These are phyloP conservation scores for Fusarium xylarioides DNA, from an alignment of 2,329 filamentous ascomycete genomes.

Conservation along the genomic window DNA sequence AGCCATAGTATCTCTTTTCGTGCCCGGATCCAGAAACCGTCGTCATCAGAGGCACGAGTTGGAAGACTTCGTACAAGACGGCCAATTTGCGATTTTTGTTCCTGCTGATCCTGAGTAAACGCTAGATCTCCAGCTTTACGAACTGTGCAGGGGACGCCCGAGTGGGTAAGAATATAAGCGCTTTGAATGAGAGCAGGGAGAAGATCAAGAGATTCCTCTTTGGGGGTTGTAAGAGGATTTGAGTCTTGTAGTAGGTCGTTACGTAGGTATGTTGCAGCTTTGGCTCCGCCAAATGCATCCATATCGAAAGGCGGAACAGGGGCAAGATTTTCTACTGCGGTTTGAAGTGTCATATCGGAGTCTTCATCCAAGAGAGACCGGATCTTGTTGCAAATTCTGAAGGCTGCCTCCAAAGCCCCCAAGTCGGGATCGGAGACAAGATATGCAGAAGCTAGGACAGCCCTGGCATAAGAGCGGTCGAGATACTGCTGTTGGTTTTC, in stretches of 20 bases:
- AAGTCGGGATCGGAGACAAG: constrained; percentile 67
- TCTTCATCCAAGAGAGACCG: constrained; percentile 66
- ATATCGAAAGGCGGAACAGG: constrained; percentile 46
- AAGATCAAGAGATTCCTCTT: constrained; percentile 62
- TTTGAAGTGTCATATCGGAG: constrained; percentile 61
- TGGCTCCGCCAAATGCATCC: constrained; percentile 32
- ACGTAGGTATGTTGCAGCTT: constrained; percentile 45
- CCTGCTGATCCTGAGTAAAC: constrained; percentile 68
- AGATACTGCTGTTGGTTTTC: constrained; percentile 69
- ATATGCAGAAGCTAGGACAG: constrained; percentile 74
- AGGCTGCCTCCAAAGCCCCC: constrained; percentile 67
- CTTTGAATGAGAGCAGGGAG: constrained; percentile 71
- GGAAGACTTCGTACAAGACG: constrained; percentile 66
- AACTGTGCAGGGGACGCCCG: constrained; percentile 60
- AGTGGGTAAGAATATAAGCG: constrained; percentile 63
- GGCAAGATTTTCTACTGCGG: constrained; percentile 57
- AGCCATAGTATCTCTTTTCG: constrained; percentile 77
- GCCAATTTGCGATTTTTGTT: constrained; percentile 69
- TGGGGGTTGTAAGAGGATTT: constrained; percentile 73
- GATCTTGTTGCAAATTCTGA: constrained; percentile 68
- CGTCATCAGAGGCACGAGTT: constrained; percentile 63
- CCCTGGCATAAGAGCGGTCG: constrained; percentile 71
- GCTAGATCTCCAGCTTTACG: constrained; percentile 69
- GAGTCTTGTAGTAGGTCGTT: constrained; percentile 63
- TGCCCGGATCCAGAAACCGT: constrained; percentile 69